Base-by-base conservation (phyloP, 352 stramenopile genomes). In the Elongisporangium senticosum region DNA sequence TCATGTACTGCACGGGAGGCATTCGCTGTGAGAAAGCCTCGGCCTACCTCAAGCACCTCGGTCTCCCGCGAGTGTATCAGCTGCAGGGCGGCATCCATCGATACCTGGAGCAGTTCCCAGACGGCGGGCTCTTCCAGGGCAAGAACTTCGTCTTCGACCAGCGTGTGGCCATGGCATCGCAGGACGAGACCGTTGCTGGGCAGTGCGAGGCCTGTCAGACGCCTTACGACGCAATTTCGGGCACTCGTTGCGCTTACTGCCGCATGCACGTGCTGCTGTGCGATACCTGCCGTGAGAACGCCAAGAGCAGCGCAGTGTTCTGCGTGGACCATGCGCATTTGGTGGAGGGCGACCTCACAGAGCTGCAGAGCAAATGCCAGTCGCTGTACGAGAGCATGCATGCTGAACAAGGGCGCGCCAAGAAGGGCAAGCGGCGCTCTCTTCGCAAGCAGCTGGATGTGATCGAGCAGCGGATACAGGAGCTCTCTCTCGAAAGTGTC, bases 141-240 rank as follows among this genome's bases (percentile, higher is more conserved):
- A 91, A 95, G 62, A 92, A 91, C 66, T 95, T 92, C 60, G 84
- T 94, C 48, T 95, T 93, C 49, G 86, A 95, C 56, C 68, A 93
- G 64, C 82, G 86, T 8, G 83, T 93, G 22, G 72, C 81, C 2
- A 76, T 95, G 61, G 70, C 72, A 21, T 86, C 79, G 14, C 58
- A 72, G 14, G 76, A 86, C 33, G 54, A 69, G 53, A 72, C 68
- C 2, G 56, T 96, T 50, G 79, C 83, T 17, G 86, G 86, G 0
- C 67, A 75, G 51, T 96, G 86, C 58, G 71, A 79, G 23, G 62
- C 58, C 10, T 96, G 86, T 57, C 58, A 75, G 0, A 57, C 62
- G 20, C 81, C 82, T 2, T 75, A 90, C 58, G 86, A 96, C 55
- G 72, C 74, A 17, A 61, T 90, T 7, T 81, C 74, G 5, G 81